Conservation (phyloP, 768 basidiomycete species). For the Serendipita vermifera region DNA sequence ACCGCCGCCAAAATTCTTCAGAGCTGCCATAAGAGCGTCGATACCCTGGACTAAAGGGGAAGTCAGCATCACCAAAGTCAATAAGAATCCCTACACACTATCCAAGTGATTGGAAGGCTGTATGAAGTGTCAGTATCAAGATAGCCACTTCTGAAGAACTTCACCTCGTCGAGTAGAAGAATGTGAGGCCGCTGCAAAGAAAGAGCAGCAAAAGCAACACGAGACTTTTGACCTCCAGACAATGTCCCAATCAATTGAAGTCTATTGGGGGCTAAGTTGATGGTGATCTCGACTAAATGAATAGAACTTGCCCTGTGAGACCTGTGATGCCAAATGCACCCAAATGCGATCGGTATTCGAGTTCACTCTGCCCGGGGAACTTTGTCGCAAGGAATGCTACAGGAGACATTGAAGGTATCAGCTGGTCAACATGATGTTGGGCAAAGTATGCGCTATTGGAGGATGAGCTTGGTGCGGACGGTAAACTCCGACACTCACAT, state of each 20-base stretch:
- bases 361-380: conserved; percentile 90
- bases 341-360: conserved; percentile 89
- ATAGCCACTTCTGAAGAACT: background rate
- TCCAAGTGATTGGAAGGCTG: conserved; percentile 92
- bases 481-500: conserved; percentile 39
- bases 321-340: conserved; percentile 97
- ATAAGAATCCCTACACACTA: conserved; percentile 49
- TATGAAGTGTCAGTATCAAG: background rate
- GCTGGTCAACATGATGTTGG: conserved; percentile 91
- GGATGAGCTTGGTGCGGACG: conserved; percentile 7
- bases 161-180: conserved; percentile 84
- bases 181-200: conserved; percentile 86
- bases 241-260: conserved; percentile 84
- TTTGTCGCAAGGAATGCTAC: conserved; percentile 86
- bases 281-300: background rate
- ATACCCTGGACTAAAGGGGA: conserved; percentile 49
- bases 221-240: conserved; percentile 90
- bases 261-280: conserved; percentile 24
- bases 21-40: conserved; percentile 82
- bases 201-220: conserved; percentile 82
- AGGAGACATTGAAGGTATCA: conserved; percentile 73
- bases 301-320: conserved; percentile 59
- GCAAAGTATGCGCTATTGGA: conserved; percentile 68
- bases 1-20: conserved; percentile 74
- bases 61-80: background rate